Evolutionary conservation across 202 grass and related monocot genomes (phyloP).

Genomic region (Digitaria exilis): DNA sequence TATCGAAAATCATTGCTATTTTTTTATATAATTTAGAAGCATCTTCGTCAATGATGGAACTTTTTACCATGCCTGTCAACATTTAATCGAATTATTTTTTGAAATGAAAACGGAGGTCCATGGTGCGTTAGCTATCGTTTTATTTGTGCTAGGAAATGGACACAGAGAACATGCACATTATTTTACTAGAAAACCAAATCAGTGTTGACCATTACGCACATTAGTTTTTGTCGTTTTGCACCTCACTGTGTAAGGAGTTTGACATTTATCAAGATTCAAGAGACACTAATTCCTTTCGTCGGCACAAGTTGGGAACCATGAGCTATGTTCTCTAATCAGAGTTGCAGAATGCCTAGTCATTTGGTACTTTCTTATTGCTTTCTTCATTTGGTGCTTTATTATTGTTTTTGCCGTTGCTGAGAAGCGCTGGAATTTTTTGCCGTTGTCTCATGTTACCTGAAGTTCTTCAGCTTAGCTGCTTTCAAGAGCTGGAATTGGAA

Average conservation of each 20-base stretch:
- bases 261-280: not conserved
- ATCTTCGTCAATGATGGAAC: not conserved
- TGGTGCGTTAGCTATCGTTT: not conserved
- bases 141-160: not conserved
- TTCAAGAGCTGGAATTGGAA: not conserved
- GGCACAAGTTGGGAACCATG: not conserved
- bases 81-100: no score
- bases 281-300: not conserved
- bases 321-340: not conserved
- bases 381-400: no score
- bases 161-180: not conserved
- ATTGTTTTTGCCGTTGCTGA: not conserved
- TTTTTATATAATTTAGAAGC: not conserved
- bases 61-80: not conserved
- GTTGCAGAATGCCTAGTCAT: not conserved
- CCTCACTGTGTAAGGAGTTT: not conserved
- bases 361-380: not conserved
- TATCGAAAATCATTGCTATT: not conserved
- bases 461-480: not conserved
- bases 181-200: not conserved
- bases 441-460: not conserved
- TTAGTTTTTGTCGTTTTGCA: no score
- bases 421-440: not conserved
- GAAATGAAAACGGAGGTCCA: not conserved
- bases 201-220: no score